Percentiles rank a stretch among this genome's conserved stretches.
Conservation (phyloP, 768 basidiomycete genomes). For the Boletellus sp. region DNA sequence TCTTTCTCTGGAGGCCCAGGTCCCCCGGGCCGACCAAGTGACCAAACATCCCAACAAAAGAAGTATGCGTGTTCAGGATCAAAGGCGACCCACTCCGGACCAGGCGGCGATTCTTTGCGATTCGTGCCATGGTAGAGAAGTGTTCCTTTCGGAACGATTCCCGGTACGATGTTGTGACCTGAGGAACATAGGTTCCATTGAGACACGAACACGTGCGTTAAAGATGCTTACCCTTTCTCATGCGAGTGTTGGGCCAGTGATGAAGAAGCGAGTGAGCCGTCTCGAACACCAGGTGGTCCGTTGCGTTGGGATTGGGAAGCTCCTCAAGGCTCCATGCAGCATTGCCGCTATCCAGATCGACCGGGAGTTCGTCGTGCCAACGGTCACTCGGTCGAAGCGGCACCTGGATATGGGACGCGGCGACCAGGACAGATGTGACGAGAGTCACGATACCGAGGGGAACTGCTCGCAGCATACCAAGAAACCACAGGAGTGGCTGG, state of each 20-base stretch:
- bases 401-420: too few relatives aligned
- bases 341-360: neutral
- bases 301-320: conserved; percentile 27
- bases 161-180: conserved; percentile 34
- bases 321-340: conserved; percentile 18
- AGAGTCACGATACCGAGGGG: too few relatives aligned
- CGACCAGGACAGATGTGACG: too few relatives aligned
- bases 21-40: too few relatives aligned
- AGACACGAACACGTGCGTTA: neutral
- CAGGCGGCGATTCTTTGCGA: conserved; percentile 17
- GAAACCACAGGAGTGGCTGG: too few relatives aligned
- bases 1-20: neutral
- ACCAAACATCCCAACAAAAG: conserved; percentile 30
- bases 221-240: conserved; percentile 29
- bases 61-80: conserved; percentile 35
- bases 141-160: conserved; percentile 29
- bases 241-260: conserved; percentile 37
- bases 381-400: too few relatives aligned
- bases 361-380: neutral
- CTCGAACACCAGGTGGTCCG: conserved; percentile 34
- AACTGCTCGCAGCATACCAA: too few relatives aligned
- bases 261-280: conserved; percentile 24
- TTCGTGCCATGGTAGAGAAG: conserved; percentile 29
- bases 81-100: conserved; percentile 29
- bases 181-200: neutral